phyloP scores from a whole-genome alignment of 805 yeast genomes.

The Yamadazyma laniorum region DNA sequence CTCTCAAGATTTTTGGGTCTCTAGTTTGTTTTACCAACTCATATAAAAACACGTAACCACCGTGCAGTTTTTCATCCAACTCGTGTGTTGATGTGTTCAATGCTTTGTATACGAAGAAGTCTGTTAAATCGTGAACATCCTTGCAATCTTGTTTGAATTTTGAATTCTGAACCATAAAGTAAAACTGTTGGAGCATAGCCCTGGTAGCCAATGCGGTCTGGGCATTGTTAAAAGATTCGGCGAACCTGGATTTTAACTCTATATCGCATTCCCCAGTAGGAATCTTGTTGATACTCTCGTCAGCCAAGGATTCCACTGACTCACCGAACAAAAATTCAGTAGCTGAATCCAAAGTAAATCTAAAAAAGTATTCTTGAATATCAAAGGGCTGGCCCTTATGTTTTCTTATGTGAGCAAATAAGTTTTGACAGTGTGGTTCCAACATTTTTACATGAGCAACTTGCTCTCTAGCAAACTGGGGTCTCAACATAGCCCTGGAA shows the following conservation, averaged over 20 bases:
- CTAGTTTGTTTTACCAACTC: constrained; percentile 39
- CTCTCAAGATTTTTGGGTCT: constrained; percentile 34
- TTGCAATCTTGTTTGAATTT: constrained; percentile 24
- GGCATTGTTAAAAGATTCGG: constrained; percentile 33
- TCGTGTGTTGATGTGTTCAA: constrained; percentile 24
- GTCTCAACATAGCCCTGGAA: constrained; percentile 43
- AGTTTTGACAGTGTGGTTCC: constrained; percentile 40
- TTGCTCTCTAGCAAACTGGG: constrained; percentile 45
- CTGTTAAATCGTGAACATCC: constrained; percentile 26
- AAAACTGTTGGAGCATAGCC: constrained; percentile 23
- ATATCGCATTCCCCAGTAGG: constrained; percentile 19
- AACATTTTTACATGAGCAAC: constrained; percentile 38
- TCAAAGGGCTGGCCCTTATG: constrained; percentile 29
- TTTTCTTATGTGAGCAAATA: constrained; percentile 30
- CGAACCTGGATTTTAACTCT: constrained; percentile 34
- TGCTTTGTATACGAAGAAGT: constrained; percentile 31
- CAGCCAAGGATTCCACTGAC: constrained; percentile 33
- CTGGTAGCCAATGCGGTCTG: constrained; percentile 32
- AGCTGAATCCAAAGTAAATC: constrained; percentile 40
- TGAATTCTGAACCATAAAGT: constrained; percentile 22
- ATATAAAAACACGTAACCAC: constrained; percentile 36
- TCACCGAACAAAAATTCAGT: constrained; percentile 44
- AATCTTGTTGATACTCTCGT: constrained; percentile 17
- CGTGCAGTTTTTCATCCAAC: constrained; percentile 23
- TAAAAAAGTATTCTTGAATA: constrained; percentile 38